Conservation (phyloP, 2,329 filamentous ascomycete species). For the Paraphaeosphaeria minitans region DNA sequence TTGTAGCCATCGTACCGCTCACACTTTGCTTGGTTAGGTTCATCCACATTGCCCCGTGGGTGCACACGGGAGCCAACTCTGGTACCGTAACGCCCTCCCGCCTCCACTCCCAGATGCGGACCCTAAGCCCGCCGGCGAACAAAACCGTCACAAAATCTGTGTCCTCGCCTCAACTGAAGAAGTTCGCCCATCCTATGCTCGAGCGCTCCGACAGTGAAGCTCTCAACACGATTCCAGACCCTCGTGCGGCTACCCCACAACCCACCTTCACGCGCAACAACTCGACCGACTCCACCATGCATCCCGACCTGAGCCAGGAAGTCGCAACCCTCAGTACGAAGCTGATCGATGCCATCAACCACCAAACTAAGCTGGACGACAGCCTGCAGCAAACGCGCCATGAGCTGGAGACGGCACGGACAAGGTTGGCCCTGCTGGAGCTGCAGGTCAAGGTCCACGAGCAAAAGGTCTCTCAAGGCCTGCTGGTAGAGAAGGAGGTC, state of each 20-base stretch:
- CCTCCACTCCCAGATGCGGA: conserved; percentile 36
- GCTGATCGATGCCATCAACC: conserved; percentile 95
- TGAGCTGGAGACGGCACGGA: conserved; percentile 76
- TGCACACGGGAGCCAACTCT: conserved; percentile 29
- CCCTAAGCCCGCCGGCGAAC: conserved; percentile 39
- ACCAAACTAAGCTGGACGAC: conserved; percentile 91
- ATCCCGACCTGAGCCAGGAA: conserved; percentile 71
- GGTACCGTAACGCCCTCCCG: conserved; percentile 44
- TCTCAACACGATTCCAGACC: conserved; percentile 70
- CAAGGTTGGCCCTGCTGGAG: conserved; percentile 72
- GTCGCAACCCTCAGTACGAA: conserved; percentile 92
- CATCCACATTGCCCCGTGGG: conserved; percentile 44
- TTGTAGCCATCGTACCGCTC: conserved; percentile 10
- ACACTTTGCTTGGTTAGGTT: conserved; percentile 31
- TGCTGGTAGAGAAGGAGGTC: conserved; percentile 75
- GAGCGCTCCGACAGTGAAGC: conserved; percentile 57
- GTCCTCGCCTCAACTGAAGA: conserved; percentile 44
- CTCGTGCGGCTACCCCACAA: conserved; percentile 50
- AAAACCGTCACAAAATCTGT: conserved; percentile 47
- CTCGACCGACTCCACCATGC: conserved; percentile 55
- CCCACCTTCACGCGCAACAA: conserved; percentile 41
- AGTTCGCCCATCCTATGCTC: conserved; percentile 24
- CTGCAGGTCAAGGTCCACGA: conserved; percentile 70
- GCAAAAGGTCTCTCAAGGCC: conserved; percentile 70
- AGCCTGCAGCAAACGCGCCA: conserved; percentile 79